Percentiles rank a stretch among this genome's conserved stretches.
Evolutionary conservation across 2,329 filamentous ascomycete genomes (phyloP).

Genomic region (Penicillium rolfsii): DNA sequence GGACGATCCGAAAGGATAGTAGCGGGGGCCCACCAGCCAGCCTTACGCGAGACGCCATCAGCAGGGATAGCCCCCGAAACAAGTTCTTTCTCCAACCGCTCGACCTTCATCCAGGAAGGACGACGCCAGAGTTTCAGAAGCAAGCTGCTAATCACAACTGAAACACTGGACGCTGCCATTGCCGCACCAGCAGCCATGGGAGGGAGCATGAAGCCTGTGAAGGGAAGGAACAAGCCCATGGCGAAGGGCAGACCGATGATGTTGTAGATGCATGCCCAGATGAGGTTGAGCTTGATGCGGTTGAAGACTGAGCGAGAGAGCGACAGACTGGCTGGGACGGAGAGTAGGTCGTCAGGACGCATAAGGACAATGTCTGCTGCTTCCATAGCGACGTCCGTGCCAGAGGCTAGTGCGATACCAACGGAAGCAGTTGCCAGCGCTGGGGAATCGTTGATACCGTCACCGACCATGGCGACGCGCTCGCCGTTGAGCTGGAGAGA

Average conservation of each 20-base stretch:
- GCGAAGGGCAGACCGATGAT: conserved; percentile 88
- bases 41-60: conserved; percentile 17
- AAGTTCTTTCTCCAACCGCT: conserved; percentile 62
- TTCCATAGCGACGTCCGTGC: conserved; percentile 97
- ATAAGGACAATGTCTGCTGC: conserved; percentile 95
- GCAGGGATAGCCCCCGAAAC: conserved; percentile 30
- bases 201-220: conserved; percentile 79
- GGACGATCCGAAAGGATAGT: conserved; percentile 27
- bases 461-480: conserved; percentile 92
- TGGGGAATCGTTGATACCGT: conserved; percentile 97
- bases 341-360: conserved; percentile 86
- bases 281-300: conserved; percentile 90
- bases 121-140: conserved; percentile 84
- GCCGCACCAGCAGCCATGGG: conserved; percentile 93
- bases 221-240: conserved; percentile 92
- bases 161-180: conserved; percentile 89
- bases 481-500: conserved; percentile 74
- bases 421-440: conserved; percentile 90
- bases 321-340: conserved; percentile 83
- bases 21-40: conserved; percentile 39
- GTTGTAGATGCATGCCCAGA: conserved; percentile 95
- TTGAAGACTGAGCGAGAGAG: conserved; percentile 83
- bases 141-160: conserved; percentile 81
- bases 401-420: conserved; percentile 88
- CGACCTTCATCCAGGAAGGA: conserved; percentile 83